These are phyloP conservation scores for Lablab purpureus DNA, from an alignment of 306 rosid genomes.

Conservation along the genomic window DNA sequence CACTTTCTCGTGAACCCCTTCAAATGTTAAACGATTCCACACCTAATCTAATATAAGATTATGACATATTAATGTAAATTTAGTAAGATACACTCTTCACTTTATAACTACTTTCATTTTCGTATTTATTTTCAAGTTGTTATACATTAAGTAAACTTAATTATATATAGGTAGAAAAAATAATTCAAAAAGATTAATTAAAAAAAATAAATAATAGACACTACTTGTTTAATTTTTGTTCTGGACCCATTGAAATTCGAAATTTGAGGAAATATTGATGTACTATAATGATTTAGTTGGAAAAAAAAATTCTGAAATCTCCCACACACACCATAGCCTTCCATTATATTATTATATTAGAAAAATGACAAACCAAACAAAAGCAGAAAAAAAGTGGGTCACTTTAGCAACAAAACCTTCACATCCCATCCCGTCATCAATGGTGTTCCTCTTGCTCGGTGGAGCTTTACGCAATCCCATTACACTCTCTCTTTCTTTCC, in stretches of 20 bases:
- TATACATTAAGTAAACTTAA: too few species aligned
- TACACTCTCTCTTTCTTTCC: slow-evolving; percentile 43
- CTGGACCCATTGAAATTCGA: not conserved
- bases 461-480: slow-evolving; percentile 94
- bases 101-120: too few species aligned
- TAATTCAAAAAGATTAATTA: too few species aligned
- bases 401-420: slow-evolving; percentile 50
- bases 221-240: not conserved
- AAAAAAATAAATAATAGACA: too few species aligned
- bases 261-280: not conserved
- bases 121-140: not conserved
- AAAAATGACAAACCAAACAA: slow-evolving; percentile 45
- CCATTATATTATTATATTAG: not conserved
- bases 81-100: too few species aligned
- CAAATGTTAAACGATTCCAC: not conserved
- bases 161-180: too few species aligned
- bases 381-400: slow-evolving; percentile 35
- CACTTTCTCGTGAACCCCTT: not conserved
- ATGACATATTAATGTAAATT: too few species aligned
- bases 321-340: not conserved
- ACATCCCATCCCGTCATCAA: slow-evolving; percentile 33
- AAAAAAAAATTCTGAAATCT: not conserved
- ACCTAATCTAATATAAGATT: too few species aligned
- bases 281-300: slow-evolving; percentile 5
- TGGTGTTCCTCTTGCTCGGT: slow-evolving; percentile 56